Base-by-base conservation (phyloP, 2,329 filamentous ascomycete species). In the Elsinoe australis region DNA sequence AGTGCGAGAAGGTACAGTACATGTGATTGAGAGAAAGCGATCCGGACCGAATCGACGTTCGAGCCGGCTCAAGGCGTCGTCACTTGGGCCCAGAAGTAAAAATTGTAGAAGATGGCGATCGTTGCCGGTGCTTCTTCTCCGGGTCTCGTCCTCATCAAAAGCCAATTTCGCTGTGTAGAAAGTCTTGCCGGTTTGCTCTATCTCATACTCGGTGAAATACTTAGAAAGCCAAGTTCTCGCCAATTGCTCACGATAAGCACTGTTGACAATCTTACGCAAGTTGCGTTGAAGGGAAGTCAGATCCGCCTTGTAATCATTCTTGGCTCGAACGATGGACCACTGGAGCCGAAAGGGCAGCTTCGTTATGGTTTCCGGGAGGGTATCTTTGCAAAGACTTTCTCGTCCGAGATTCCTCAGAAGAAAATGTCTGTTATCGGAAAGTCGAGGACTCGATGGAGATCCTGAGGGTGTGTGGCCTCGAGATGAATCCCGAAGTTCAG, bases 131-230 rank as follows among this genome's bases (percentile, higher is more conserved):
- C 14, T 3, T 8, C n/a, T 14, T 12, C 26, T 29, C 26, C 28
- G 29, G 39, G 32, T 44, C 4, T 31, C 39, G 14, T 26, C 21
- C 15, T 44, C 39, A 21, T 32, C 15, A 3, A 44, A 26, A 2
- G 26, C 17, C 39, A 44, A 14, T 10, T 19, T 32, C 5, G 88
- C 89, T 53, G 95, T 84, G 64, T 80, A 95, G 54, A 80, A 85
- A 62, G 95, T 89, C 60, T 94, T 95, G 60, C 95, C 88, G 10
- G 87, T 86, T 68, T 90, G 94, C 60, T 90, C 87, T 49, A 95
- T 66, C 29, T 95, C 87, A 63, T 83, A 79, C 1, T 89, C 86
- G 6, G 21, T 21, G 9, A 41, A 7, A 12, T 26, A 41, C n/a
- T n/a, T n/a, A n/a, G n/a, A n/a, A n/a, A n/a, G n/a, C n/a, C n/a